Evolutionary conservation across 139 green algal species (phyloP).

Genomic region (Deuterostichococcus epilithicus): DNA sequence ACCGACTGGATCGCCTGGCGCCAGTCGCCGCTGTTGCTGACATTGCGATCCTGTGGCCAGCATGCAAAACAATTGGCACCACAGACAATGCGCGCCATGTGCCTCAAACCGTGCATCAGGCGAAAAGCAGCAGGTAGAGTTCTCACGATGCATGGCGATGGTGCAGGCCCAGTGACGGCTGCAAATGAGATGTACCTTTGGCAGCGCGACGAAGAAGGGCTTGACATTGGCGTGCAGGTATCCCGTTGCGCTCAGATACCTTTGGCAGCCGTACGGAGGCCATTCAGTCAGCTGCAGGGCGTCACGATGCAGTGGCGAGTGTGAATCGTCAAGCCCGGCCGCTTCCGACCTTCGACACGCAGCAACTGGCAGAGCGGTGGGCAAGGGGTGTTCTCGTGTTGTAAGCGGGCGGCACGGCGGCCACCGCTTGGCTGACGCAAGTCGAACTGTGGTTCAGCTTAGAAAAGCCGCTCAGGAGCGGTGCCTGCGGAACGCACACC

Average conservation of each 20-base stretch:
- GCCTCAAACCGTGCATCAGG: not conserved
- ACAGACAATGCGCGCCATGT: not conserved
- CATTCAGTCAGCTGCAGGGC: too few species aligned
- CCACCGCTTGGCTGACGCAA: too few species aligned
- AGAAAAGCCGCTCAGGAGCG: too few species aligned
- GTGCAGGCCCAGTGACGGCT: not conserved
- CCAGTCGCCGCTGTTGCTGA: slow-evolving; percentile 70
- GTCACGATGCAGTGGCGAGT: too few species aligned
- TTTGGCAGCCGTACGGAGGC: slow-evolving; percentile 23
- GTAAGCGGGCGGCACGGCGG: too few species aligned
- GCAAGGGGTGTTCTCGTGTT: too few species aligned
- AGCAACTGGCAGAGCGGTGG: too few species aligned
- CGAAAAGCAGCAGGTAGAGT: not conserved
- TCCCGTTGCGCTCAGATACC: slow-evolving; percentile 81
- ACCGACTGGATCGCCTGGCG: slow-evolving; percentile 71
- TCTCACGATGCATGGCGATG: not conserved
- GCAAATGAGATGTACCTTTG: slow-evolving; percentile 57
- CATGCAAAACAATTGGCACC: not conserved
- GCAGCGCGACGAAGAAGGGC: slow-evolving; percentile 93
- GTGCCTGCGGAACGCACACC: too few species aligned
- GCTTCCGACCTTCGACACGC: too few species aligned
- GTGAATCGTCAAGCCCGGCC: too few species aligned
- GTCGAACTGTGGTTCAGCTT: too few species aligned
- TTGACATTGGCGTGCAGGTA: slow-evolving; percentile 79
- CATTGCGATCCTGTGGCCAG: slow-evolving; percentile 67